Base-by-base conservation (phyloP, 345 rosid genomes). In the Lepidium africanum region DNA sequence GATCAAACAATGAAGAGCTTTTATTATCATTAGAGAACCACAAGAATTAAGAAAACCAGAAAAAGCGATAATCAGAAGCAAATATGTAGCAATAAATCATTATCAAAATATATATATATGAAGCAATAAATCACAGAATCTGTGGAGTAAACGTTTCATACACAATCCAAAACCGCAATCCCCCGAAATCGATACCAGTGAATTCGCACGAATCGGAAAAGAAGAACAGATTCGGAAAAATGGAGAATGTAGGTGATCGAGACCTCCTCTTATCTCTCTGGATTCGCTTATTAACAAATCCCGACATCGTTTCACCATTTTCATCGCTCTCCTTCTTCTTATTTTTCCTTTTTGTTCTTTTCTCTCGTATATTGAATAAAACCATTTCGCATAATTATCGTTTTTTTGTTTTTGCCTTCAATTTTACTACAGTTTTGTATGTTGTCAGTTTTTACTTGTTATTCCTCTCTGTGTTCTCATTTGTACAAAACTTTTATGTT, bases 261-360 rank as follows among this genome's bases (percentile, higher is more conserved):
- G 74, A 72, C 74, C 59, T 67, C 62, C 53, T 14, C 40, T 17
- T 56, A 37, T n/a, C n/a, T 77, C 65, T 42, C 39, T 59, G 42
- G 48, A 56, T 46, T 33, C 1, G 76, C 55, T 70, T 77, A 55
- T 80, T 73, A 61, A 68, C 65, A 67, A 66, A 61, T 53, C 64
- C 74, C 66, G n/a, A 72, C 2, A 35, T 39, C 62, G 41, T 57
- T 46, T 52, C 75, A 56, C 64, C 62, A 55, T 75, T 56, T 53
- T 63, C 47, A 45, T 35, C 54, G 63, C 62, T 62, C 43, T 42
- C 13, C 5, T 5, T 6, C 23, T 41, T 49, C 12, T 16, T 3
- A 27, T 21, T n/a, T 35, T 30, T 49, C 5, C 42, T 30, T 40
- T 65, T 33, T 47, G 2, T 57, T 63, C 7, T 13, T 21, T 14